These are phyloP conservation scores for Tricholoma bakamatsutake DNA, from an alignment of 768 basidiomycete genomes.

Conservation along the genomic window DNA sequence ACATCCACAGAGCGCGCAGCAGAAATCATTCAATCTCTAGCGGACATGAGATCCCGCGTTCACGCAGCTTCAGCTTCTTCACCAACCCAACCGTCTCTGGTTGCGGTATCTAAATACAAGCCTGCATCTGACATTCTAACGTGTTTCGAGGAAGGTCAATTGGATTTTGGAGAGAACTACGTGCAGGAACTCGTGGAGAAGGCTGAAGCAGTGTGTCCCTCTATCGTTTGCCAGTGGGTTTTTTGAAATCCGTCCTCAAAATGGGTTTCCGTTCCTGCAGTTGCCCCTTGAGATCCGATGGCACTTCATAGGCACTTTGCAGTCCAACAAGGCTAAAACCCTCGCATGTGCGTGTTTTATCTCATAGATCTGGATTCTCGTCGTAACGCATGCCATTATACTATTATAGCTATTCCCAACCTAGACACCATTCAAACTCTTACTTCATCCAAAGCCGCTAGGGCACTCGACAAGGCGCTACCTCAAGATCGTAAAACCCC, in stretches of 20 bases:
- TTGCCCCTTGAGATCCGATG: constrained; percentile 86
- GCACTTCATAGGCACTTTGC: constrained; percentile 95
- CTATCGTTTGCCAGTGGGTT: not conserved
- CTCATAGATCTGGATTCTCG: not conserved
- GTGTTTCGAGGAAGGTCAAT: constrained; percentile 74
- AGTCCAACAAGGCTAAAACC: constrained; percentile 91
- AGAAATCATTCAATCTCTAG: constrained; percentile 50
- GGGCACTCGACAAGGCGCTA: constrained; percentile 70
- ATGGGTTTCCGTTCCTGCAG: constrained; percentile 31
- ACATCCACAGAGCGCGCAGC: constrained; percentile 36
- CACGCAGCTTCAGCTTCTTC: constrained; percentile 14
- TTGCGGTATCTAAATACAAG: constrained; percentile 94
- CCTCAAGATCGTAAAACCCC: constrained; percentile 46
- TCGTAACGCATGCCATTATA: not conserved
- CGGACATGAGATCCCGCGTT: constrained; percentile 47
- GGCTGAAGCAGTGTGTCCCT: constrained; percentile 49
- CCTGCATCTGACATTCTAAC: constrained; percentile 82
- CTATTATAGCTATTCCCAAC: constrained; percentile 74
- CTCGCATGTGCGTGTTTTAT: constrained; percentile 57
- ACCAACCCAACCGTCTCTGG: constrained; percentile 35
- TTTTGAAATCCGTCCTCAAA: not conserved
- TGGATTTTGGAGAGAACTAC: constrained; percentile 98
- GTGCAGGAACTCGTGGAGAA: constrained; percentile 91
- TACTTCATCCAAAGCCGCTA: constrained; percentile 75
- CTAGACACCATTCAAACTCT: constrained; percentile 85